Percentiles rank a stretch among this genome's conserved stretches.
These are phyloP conservation scores for Wolfiporia cocos DNA, from an alignment of 1,284 basidiomycete genomes.

Conservation along the genomic window DNA sequence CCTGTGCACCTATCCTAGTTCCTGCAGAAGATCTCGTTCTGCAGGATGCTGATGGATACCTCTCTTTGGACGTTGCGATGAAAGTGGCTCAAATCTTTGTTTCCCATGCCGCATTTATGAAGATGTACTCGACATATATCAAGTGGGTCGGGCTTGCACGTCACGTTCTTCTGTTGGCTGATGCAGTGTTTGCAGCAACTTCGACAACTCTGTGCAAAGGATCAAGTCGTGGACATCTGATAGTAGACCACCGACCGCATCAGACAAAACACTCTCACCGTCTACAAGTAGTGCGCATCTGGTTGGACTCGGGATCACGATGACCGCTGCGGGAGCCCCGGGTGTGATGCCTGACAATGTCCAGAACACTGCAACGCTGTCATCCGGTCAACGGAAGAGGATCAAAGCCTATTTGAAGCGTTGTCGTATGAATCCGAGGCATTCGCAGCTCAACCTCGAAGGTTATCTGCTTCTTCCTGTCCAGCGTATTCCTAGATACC, in stretches of 20 bases:
- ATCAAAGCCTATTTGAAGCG: conserved; percentile 86
- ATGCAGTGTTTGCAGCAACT: conserved; percentile 54
- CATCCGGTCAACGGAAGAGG: conserved; percentile 77
- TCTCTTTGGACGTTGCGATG: conserved; percentile 74
- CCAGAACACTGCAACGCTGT: conserved; percentile 29
- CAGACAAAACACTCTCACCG: conserved; percentile 43
- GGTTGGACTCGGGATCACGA: conserved; percentile 52
- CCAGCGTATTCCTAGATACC: conserved; percentile 95
- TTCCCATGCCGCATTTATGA: conserved; percentile 93
- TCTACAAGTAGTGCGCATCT: conserved; percentile 57
- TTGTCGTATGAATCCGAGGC: conserved; percentile 78
- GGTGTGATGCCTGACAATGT: conserved; percentile 33
- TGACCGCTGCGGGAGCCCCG: conserved; percentile 50
- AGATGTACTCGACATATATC: conserved; percentile 95
- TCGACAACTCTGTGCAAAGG: conserved; percentile 85
- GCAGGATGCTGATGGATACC: conserved; percentile 64
- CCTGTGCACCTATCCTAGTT: conserved; percentile 61
- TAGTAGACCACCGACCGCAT: conserved; percentile 33
- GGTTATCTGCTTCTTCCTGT: conserved; percentile 93
- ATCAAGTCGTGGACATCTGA: conserved; percentile 80
- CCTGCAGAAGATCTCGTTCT: conserved; percentile 37
- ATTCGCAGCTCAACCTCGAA: conserved; percentile 96
- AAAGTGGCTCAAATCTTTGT: conserved; percentile 87
- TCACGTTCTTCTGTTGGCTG: conserved; percentile 3
- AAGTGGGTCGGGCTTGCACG: conserved; percentile 55